Evolutionary conservation across 1,284 basidiomycete genomes (phyloP).

Genomic region (Thecaphora frezii): DNA sequence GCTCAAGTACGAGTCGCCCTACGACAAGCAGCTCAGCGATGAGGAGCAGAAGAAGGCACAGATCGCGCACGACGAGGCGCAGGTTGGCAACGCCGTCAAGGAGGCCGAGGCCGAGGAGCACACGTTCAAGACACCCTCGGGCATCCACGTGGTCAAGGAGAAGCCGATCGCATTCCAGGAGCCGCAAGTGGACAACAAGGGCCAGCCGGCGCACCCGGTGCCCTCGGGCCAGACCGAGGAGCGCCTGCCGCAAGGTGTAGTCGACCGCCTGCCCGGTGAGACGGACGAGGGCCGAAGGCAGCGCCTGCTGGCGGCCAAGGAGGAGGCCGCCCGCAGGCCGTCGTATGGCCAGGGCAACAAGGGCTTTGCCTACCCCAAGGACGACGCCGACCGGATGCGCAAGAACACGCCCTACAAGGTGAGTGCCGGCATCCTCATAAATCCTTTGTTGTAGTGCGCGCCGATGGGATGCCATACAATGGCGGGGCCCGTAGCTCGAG

Average conservation of each 20-base stretch:
- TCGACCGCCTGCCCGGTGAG: constrained; percentile 48
- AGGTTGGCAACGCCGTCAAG: constrained; percentile 44
- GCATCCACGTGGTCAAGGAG: constrained; percentile 49
- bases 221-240: constrained; percentile 7
- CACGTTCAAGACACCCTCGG: constrained; percentile 54
- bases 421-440: constrained; percentile 7
- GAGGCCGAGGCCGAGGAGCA: constrained; percentile 52
- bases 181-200: constrained; percentile 35
- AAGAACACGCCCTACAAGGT: constrained; percentile 53
- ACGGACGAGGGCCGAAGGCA: constrained; percentile 45
- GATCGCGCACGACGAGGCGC: constrained; percentile 37
- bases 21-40: constrained; percentile 48
- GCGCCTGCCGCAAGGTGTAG: constrained; percentile 30
- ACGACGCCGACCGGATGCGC: constrained; percentile 48
- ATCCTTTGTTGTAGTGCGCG: too few species aligned
- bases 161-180: constrained; percentile 44
- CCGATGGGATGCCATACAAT: too few species aligned
- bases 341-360: constrained; percentile 41
- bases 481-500: too few species aligned
- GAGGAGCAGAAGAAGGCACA: constrained; percentile 43
- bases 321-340: constrained; percentile 40
- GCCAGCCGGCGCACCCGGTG: constrained; percentile 42
- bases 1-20: constrained; percentile 48
- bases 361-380: constrained; percentile 47
- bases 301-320: constrained; percentile 43